Evolutionary conservation across 805 yeast genomes (phyloP).

Genomic region (Yamadazyma paraphyllophila): DNA sequence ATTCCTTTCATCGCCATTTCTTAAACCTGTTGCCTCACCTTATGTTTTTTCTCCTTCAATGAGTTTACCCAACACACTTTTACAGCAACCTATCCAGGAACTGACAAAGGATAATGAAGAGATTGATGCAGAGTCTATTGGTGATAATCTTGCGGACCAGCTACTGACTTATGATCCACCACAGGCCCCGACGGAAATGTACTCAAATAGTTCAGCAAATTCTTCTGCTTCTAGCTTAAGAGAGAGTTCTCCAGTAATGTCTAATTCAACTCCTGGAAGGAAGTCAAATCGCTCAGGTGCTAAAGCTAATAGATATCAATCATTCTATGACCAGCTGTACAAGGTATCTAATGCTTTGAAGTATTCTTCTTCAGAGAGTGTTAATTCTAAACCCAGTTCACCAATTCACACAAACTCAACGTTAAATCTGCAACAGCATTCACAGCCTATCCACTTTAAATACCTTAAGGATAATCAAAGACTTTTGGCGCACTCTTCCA

Average conservation of each 20-base stretch:
- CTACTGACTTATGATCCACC: conserved; percentile 20
- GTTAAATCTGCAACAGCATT: neutral
- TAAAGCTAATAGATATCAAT: conserved; percentile 46
- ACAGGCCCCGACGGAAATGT: conserved; percentile 20
- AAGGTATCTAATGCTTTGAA: conserved; percentile 46
- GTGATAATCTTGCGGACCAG: conserved; percentile 12
- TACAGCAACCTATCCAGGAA: conserved; percentile 32
- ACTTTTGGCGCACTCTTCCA: conserved; percentile 25
- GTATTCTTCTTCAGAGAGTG: conserved; percentile 24
- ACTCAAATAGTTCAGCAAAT: conserved; percentile 30
- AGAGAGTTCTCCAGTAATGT: neutral
- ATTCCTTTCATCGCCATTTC: conserved; percentile 31
- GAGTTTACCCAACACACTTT: conserved; percentile 18
- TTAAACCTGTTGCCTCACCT: conserved; percentile 16
- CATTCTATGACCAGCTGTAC: conserved; percentile 45
- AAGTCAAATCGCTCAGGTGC: conserved; percentile 29
- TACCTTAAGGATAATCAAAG: conserved; percentile 9
- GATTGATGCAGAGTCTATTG: conserved; percentile 22
- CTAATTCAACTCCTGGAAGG: conserved; percentile 24
- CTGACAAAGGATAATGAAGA: conserved; percentile 13
- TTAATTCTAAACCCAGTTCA: conserved; percentile 19
- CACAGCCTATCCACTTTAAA: conserved; percentile 3
- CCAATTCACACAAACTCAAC: conserved; percentile 10
- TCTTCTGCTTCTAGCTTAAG: conserved; percentile 34
- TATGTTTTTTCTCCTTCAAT: conserved; percentile 16